These are phyloP conservation scores for Aspergillus brunneoviolaceus DNA, from an alignment of 2,329 filamentous ascomycete genomes.

Conservation along the genomic window DNA sequence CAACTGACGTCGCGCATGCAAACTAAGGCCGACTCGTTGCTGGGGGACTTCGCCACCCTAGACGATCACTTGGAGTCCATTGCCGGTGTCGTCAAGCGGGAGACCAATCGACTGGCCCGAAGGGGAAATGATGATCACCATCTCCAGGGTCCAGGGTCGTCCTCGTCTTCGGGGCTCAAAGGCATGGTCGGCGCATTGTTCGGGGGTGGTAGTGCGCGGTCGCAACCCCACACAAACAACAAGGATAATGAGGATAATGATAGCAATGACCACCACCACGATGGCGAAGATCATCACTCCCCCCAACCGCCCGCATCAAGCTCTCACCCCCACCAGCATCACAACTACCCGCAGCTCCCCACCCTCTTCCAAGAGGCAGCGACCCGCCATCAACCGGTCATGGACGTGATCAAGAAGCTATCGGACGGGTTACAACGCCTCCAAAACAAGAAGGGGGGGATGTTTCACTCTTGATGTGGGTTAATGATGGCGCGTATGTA, in stretches of 20 bases:
- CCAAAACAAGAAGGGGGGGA: conserved; percentile 13
- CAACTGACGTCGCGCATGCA: conserved; percentile 33
- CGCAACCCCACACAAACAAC: neutral
- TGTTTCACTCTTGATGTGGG: neutral
- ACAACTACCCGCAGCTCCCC: conserved; percentile 2
- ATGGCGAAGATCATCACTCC: neutral
- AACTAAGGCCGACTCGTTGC: conserved; percentile 33
- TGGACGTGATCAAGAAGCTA: conserved; percentile 26
- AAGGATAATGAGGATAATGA: neutral
- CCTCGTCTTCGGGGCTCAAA: neutral
- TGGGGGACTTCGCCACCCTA: conserved; percentile 29
- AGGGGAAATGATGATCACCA: neutral
- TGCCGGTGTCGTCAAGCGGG: conserved; percentile 29
- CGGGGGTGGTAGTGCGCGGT: neutral
- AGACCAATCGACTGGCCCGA: conserved; percentile 10
- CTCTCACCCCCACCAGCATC: no score
- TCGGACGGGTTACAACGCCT: conserved; percentile 24
- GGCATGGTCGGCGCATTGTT: neutral
- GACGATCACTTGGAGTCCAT: conserved; percentile 39
- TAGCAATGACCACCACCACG: neutral
- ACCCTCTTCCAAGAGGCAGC: conserved; percentile 26
- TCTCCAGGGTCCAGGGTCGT: neutral
- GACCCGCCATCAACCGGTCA: conserved; percentile 29
- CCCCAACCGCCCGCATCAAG: no score
- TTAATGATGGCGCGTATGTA: no score